phyloP scores from a whole-genome alignment of 768 basidiomycete genomes.

The Leccinum arenicola region DNA sequence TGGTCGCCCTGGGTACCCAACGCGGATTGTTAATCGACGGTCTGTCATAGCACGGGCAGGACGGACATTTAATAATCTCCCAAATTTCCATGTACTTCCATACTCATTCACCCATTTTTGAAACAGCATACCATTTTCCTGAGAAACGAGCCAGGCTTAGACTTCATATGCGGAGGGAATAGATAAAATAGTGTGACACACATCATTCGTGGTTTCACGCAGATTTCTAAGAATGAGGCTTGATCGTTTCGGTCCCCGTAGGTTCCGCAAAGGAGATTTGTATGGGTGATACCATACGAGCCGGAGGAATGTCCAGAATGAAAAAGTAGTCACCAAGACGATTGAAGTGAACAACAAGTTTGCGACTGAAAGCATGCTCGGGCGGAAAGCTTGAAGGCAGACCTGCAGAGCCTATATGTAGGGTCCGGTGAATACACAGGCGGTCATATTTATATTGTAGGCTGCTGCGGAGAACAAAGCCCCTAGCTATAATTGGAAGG shows the following conservation, averaged over 20 bases:
- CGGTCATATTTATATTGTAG: neutral
- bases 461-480: neutral
- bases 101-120: constrained; percentile 48
- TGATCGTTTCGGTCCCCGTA: constrained; percentile 49
- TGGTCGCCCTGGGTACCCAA: constrained; percentile 28
- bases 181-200: constrained; percentile 19
- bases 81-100: constrained; percentile 45
- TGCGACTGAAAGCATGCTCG: neutral
- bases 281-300: constrained; percentile 31
- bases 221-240: constrained; percentile 50
- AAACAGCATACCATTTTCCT: constrained; percentile 33
- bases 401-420: neutral
- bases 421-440: neutral
- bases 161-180: neutral
- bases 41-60: neutral
- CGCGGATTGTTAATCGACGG: neutral
- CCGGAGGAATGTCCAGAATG: constrained; percentile 29
- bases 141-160: neutral
- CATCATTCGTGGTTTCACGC: constrained; percentile 41
- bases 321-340: constrained; percentile 25
- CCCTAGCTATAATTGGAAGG: neutral
- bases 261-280: constrained; percentile 42
- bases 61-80: constrained; percentile 42
- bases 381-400: neutral
- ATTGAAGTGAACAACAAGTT: neutral